Percentiles rank a stretch among this genome's conserved stretches.
These are phyloP conservation scores for Candida yuanshanica DNA, from an alignment of 805 yeast genomes.

Conservation along the genomic window DNA sequence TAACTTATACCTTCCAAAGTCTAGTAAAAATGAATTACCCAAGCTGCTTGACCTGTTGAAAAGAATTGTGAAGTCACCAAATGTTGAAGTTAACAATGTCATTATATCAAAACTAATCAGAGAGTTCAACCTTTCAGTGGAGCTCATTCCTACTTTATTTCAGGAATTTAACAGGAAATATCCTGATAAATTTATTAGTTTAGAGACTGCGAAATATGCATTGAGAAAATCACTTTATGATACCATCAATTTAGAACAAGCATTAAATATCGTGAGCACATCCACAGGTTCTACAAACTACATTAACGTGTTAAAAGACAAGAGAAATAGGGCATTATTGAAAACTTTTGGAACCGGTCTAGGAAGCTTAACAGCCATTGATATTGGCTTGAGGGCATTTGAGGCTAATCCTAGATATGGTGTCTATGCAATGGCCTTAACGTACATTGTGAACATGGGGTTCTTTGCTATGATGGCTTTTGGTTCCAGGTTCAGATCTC, in stretches of 20 bases:
- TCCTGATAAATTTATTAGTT: constrained; percentile 25
- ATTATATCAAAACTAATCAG: background rate
- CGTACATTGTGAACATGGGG: constrained; percentile 44
- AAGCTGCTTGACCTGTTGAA: background rate
- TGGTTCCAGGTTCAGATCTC: constrained; percentile 43
- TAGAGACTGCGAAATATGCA: constrained; percentile 50
- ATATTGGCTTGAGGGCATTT: constrained; percentile 35
- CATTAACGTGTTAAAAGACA: constrained; percentile 28
- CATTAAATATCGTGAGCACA: constrained; percentile 51
- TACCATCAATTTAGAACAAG: constrained; percentile 50
- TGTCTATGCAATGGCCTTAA: constrained; percentile 39
- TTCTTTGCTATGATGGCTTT: constrained; percentile 42
- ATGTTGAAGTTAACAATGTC: constrained; percentile 5
- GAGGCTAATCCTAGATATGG: constrained; percentile 23
- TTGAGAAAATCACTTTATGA: constrained; percentile 53
- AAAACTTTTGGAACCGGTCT: constrained; percentile 25
- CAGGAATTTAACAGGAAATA: constrained; percentile 4
- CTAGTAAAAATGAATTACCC: background rate
- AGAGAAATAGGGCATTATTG: constrained; percentile 30
- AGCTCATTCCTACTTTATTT: constrained; percentile 2
- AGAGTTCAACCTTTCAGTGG: constrained; percentile 4
- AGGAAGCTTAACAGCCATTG: constrained; percentile 39
- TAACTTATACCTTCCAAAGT: background rate
- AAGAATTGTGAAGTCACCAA: constrained; percentile 3
- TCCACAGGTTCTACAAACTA: constrained; percentile 57